Percentiles rank a stretch among this genome's conserved stretches.
phyloP scores from a whole-genome alignment of 1,284 basidiomycete species.

The Boletellus deceptivus region DNA sequence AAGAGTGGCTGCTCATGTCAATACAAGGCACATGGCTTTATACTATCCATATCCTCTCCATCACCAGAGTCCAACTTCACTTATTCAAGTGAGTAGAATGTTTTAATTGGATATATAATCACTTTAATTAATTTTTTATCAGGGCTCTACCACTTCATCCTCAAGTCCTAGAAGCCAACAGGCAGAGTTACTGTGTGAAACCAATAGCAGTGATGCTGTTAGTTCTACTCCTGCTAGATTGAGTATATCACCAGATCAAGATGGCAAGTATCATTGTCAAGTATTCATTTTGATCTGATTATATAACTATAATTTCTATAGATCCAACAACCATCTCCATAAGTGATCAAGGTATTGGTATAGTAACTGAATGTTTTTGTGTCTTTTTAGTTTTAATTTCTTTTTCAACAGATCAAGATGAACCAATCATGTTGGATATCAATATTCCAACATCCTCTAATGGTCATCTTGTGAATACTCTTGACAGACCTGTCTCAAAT shows the following conservation, averaged over 20 bases:
- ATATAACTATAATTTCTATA: background rate
- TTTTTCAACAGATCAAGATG: background rate
- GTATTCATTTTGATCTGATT: background rate
- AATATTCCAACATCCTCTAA: background rate
- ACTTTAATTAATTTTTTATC: background rate
- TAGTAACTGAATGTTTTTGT: background rate
- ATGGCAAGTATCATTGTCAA: background rate
- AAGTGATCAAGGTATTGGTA: background rate
- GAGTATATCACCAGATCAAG: background rate
- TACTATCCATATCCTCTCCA: background rate
- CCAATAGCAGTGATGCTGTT: background rate
- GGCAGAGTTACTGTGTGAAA: background rate
- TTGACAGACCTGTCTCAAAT: background rate
- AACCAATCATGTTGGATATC: background rate
- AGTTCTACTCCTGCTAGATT: background rate
- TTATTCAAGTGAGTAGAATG: slow-evolving; percentile 8
- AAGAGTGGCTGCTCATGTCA: slow-evolving; percentile 14
- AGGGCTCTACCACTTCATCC: background rate
- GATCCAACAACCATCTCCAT: background rate
- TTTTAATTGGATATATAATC: rapidly evolving
- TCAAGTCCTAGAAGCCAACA: background rate
- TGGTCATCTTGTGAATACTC: background rate
- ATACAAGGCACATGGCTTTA: slow-evolving; percentile 15
- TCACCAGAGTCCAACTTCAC: background rate
- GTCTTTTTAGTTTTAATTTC: background rate